A percentile compares a stretch with the other conserved stretches of the same genome.
phyloP scores from a whole-genome alignment of 495 filamentous ascomycete species.

The Neurospora cerealis region DNA sequence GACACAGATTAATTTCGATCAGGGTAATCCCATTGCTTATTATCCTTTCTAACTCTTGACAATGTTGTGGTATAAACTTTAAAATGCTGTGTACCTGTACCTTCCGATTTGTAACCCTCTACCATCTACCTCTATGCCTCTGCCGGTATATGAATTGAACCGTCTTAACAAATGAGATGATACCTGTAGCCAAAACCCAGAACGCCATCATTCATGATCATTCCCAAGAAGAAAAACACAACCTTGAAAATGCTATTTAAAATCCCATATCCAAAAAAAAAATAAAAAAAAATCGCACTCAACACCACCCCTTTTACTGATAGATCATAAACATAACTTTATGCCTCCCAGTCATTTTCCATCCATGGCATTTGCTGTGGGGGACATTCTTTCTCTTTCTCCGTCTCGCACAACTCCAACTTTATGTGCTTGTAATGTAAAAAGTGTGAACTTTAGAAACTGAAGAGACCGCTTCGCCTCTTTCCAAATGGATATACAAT shows the following conservation, averaged over 20 bases:
- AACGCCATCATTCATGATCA: not conserved
- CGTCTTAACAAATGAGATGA: not conserved
- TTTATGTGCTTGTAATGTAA: not conserved
- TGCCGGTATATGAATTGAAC: not conserved
- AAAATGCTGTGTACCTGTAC: not conserved
- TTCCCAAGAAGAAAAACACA: not conserved
- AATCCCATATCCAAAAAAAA: not conserved
- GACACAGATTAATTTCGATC: not conserved
- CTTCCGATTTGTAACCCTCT: not conserved
- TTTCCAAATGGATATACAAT: conserved; percentile 90
- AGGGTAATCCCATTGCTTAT: not conserved
- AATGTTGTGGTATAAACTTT: not conserved
- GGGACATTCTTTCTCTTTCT: not conserved
- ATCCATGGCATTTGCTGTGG: not conserved
- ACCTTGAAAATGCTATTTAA: not conserved
- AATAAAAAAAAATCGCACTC: not conserved
- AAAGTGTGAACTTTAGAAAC: conserved; percentile 47
- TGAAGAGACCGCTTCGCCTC: conserved; percentile 79
- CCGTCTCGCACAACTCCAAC: not conserved
- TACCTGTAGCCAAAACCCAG: not conserved
- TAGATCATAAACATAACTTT: not conserved
- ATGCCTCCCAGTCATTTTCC: not conserved
- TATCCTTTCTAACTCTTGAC: not conserved
- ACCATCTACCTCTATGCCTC: not conserved
- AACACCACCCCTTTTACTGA: not conserved